Percentiles rank a stretch among this genome's conserved stretches.
Evolutionary conservation across 495 filamentous ascomycete genomes (phyloP).

Genomic region (Pseudotulostoma volvatum): DNA sequence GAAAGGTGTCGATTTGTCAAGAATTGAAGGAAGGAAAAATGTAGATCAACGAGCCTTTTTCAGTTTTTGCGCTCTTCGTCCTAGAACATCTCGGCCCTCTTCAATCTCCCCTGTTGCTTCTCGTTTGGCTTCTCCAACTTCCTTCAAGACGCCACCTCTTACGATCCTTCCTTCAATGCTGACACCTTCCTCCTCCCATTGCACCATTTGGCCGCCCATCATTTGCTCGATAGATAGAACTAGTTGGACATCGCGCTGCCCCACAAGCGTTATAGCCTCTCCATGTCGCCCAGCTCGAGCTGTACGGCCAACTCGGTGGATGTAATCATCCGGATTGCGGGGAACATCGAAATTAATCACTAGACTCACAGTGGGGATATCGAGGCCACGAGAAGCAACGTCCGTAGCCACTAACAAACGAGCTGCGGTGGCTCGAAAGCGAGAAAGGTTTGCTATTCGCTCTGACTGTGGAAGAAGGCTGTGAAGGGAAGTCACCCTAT

Average conservation of each 20-base stretch:
- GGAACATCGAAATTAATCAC: conserved; percentile 95
- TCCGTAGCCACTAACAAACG: conserved; percentile 88
- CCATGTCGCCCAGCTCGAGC: conserved; percentile 76
- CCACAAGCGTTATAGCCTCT: conserved; percentile 74
- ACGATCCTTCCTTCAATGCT: conserved; percentile 78
- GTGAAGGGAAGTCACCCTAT: conserved; percentile 83
- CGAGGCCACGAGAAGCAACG: conserved; percentile 86
- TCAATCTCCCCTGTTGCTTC: conserved; percentile 81
- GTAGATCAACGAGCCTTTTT: conserved; percentile 30
- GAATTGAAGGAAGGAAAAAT: too few relatives aligned
- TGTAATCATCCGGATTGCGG: conserved; percentile 89
- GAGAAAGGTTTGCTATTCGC: conserved; percentile 68
- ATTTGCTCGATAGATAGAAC: conserved; percentile 75
- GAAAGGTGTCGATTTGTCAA: too few relatives aligned
- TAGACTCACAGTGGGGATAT: conserved; percentile 80
- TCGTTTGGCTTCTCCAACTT: conserved; percentile 81
- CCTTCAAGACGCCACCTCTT: conserved; percentile 57
- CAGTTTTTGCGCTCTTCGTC: conserved; percentile 28
- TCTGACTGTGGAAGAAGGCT: conserved; percentile 68
- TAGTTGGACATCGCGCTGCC: conserved; percentile 77
- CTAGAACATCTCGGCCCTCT: conserved; percentile 69
- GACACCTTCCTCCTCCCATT: conserved; percentile 75
- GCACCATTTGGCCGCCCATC: conserved; percentile 63
- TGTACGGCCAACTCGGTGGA: conserved; percentile 90
- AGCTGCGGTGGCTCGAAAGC: conserved; percentile 84